These are phyloP conservation scores for Cupressus sempervirens DNA, from an alignment of 75 land plant genomes.

Conservation along the genomic window DNA sequence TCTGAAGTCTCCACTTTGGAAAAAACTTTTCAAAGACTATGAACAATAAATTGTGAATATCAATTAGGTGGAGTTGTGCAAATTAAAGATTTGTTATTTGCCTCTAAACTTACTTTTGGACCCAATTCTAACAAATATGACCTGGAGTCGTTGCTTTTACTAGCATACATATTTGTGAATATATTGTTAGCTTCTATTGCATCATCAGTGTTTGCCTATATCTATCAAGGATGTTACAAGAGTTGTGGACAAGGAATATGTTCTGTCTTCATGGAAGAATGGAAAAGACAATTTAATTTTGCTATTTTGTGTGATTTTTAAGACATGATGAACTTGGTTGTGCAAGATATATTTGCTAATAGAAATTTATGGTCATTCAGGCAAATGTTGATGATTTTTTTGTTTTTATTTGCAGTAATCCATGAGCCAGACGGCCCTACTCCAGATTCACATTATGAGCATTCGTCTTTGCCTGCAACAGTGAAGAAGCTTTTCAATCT, in stretches of 20 bases:
- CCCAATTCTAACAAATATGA: background rate
- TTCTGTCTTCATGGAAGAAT: background rate
- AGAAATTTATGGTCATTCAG: background rate
- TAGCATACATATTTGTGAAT: background rate
- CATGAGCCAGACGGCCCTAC: slow-evolving; percentile 81
- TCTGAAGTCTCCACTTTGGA: background rate
- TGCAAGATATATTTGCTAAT: background rate
- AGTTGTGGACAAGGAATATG: background rate
- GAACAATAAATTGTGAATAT: background rate
- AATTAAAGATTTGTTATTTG: background rate
- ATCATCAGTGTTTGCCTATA: background rate
- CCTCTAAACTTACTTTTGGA: background rate
- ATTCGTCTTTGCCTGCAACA: slow-evolving; percentile 88
- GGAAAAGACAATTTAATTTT: background rate
- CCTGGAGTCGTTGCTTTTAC: background rate
- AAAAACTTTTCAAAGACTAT: background rate
- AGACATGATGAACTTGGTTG: background rate
- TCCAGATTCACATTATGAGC: slow-evolving; percentile 73
- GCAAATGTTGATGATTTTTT: background rate
- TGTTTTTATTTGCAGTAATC: slow-evolving; percentile 50
- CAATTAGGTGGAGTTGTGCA: background rate
- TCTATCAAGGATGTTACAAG: background rate
- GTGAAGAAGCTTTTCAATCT: slow-evolving; percentile 85
- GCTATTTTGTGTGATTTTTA: background rate
- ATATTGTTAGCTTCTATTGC: background rate